Evolutionary conservation across 305 asterid species (phyloP), one percentile per base, ranked within the genome.

Genomic region (Fraxinus xanthoxyloides): DNA sequence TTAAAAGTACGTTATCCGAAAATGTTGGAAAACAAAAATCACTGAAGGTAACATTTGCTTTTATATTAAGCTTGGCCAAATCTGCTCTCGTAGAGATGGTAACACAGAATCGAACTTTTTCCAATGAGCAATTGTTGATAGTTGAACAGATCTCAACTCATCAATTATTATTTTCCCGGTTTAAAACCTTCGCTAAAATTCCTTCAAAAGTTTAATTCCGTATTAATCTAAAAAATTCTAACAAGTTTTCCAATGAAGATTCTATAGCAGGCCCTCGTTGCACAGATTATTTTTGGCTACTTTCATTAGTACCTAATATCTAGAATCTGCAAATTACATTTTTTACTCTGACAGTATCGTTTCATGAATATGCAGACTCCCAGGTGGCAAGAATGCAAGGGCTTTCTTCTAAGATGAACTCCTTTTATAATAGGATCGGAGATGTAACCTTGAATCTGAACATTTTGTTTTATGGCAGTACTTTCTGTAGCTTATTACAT

Each of bases 361-460:
- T n/a, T 81, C 75, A 17, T 23, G 6, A 79, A 72, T 48, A 40
- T 86, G 88, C 89, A 88, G 90, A 85, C 23, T 3, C 65, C 40
- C 15, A 13, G 81, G 82, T 83, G 79, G 79, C 75, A 51, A 17
- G 61, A 17, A 17, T 17, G 61, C 61, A 17, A 51, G 1, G 23
- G 61, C 61, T 51, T 51, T 51, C 61, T 51, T 15, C 61, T 51
- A 19, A 46, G 56, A 13, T 13, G 56, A 46, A 46, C 19, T 43
- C 54, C 54, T 46, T 46, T 46, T 15, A 46, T 13, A 46, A 46
- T 13, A n/a, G 61, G 61, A 51, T 51, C 23, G 17, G 21, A 0
- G 61, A 51, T 48, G 6, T 3, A 43, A 13, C n/a, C 7, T 12
- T 46, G 6, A 13, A 46, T 46, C n/a, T 13, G 1, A 46, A 46